Base-by-base conservation (phyloP, 2,329 filamentous ascomycete genomes). In the Diaporthe batatas region DNA sequence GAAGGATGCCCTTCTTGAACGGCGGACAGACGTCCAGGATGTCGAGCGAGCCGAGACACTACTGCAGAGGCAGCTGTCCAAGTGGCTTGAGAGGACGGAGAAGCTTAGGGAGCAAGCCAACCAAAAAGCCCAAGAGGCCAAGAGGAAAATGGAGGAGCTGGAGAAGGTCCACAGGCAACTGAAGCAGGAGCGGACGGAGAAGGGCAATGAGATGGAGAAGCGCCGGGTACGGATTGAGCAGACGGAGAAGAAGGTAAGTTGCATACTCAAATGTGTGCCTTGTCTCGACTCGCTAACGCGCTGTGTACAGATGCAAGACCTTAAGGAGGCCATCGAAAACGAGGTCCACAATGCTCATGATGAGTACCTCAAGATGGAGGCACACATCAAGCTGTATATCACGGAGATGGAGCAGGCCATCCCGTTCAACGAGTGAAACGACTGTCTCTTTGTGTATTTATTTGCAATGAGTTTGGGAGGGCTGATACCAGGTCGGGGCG, bases 381-480 rank as follows among this genome's bases (percentile, higher is more conserved):
- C 94, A 49, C 96, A 99, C 81, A 97, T 99, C 82, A 96, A 95
- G 83, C 87, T 98, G 75, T 99, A 99, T 86, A 97, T 99, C 80
- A 97, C 94, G 6, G 96, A 99, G 87, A 98, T 99, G 95, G 96
- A 98, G 84, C 95, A 98, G 83, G 92, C 92, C 72, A 90, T 96
- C 77, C 86, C 77, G 79, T 69, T 62, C 5, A 21, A 53, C 21
- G 73, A 73, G 23, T 65, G 57, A 71, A 59, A 25, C 8, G 36
- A 58, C 34, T 49, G 59, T 64, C 4, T 65, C 69, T 21, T 74
- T 71, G 12, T 42, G 39, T 72, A 80, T 75, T 80, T 77, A 74
- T 74, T 79, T 57, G 81, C 76, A 78, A 76, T 76, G 73, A 71
- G 68, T 62, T 58, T 53, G 54, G 49, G 71, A 29, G 59, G 51